Evolutionary conservation across 495 filamentous ascomycete species (phyloP), one percentile per base, ranked within the genome.

Genomic region (Penicillium diatomitis): DNA sequence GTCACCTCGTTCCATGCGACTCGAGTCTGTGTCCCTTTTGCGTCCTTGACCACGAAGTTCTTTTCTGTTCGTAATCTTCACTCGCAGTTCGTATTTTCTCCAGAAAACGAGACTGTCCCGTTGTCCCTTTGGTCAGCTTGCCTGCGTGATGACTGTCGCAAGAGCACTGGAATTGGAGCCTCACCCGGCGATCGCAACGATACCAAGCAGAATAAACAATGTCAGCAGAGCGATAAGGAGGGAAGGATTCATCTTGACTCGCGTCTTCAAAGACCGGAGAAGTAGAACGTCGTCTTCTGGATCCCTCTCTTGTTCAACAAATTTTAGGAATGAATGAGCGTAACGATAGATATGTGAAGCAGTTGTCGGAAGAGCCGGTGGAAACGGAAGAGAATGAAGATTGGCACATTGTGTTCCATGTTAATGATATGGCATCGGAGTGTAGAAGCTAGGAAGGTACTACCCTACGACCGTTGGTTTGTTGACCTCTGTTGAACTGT

Each of bases 1-100:
- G 20, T 20, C 20, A 20, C 20, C 20, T 20, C 20, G 20, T 9
- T 44, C 50, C 8, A 37, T 27, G 31, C 6, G 35, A 32, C 54
- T 41, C 36, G 56, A 20, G 9, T 59, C 53, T n/a, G 44, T 38
- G 3, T 49, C 33, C 35, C 37, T 37, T 11, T 12, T 20, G 33
- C 48, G 40, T 32, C 10, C 41, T 44, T 12, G 41, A 45, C 10
- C 38, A n/a, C 6, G 41, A 20, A 39, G 29, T 12, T 9, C 28
- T 2, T 8, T 36, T 32, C 54, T 58, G 27, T 34, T 38, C 10
- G 42, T 54, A 29, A 61, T 38, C 6, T 60, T 47, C 12, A 63
- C 11, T 3, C 35, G 54, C 12, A 58, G 34, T 49, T 50, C 49
- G 38, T 61, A 52, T 11, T 44, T 39, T 36, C 32, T 56, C 44